Evolutionary conservation across 2,329 filamentous ascomycete species (phyloP).

Genomic region (Hypoxylon sp.): DNA sequence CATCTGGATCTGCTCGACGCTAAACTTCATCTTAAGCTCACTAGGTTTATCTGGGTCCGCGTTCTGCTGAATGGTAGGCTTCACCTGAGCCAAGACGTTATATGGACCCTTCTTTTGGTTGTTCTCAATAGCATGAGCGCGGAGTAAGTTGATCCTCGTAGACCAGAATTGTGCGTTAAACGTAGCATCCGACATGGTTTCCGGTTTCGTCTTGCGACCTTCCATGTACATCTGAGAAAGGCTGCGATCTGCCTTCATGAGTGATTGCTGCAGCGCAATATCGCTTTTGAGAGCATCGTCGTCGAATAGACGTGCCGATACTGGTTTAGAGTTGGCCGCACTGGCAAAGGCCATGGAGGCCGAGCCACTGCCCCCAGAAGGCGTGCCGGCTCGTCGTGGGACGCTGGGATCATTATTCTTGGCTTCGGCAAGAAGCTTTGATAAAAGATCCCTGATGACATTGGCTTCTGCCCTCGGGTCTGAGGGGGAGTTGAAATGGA

Average conservation of each 20-base stretch:
- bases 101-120: slow-evolving; percentile 90
- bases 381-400: slow-evolving; percentile 62
- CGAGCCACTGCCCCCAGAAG: slow-evolving; percentile 65
- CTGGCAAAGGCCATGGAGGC: slow-evolving; percentile 84
- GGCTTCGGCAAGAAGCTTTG: slow-evolving; percentile 78
- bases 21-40: slow-evolving; percentile 84
- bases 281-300: slow-evolving; percentile 83
- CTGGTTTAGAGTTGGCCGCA: slow-evolving; percentile 70
- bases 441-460: slow-evolving; percentile 84
- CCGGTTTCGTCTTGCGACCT: slow-evolving; percentile 84
- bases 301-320: slow-evolving; percentile 80
- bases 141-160: slow-evolving; percentile 85
- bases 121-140: slow-evolving; percentile 90
- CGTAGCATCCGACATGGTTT: slow-evolving; percentile 82
- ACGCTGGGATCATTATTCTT: slow-evolving; percentile 71
- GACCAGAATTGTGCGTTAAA: slow-evolving; percentile 98
- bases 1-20: slow-evolving; percentile 90
- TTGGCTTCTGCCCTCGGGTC: slow-evolving; percentile 88
- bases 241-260: slow-evolving; percentile 83
- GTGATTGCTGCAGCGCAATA: slow-evolving; percentile 85
- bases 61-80: slow-evolving; percentile 76
- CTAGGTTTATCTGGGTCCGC: slow-evolving; percentile 60
- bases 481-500: slow-evolving; percentile 85
- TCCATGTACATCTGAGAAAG: slow-evolving; percentile 91
- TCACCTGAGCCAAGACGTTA: slow-evolving; percentile 92